Evolutionary conservation across 768 basidiomycete genomes (phyloP).

Genomic region (Megacollybia marginata): DNA sequence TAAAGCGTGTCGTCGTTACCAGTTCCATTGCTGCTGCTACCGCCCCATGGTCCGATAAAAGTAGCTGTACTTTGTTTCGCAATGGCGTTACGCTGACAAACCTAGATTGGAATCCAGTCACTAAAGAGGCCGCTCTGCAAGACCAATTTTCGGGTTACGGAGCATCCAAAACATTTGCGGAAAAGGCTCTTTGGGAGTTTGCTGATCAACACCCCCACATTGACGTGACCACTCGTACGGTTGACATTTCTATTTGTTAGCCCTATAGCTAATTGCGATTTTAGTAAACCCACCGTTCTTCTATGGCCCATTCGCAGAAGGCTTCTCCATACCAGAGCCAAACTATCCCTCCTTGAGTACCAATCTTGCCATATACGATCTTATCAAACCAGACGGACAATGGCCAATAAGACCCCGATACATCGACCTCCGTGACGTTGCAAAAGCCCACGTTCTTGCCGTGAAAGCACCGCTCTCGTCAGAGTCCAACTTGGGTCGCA

Average conservation of each 20-base stretch:
- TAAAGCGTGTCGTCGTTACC: too few species aligned
- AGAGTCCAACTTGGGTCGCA: too few species aligned
- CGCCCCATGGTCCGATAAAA: too few species aligned
- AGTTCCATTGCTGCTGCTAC: too few species aligned
- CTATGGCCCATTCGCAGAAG: background rate
- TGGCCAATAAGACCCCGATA: background rate
- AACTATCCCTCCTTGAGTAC: background rate
- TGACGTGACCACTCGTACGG: background rate
- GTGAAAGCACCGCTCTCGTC: too few species aligned
- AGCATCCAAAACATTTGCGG: slow-evolving; percentile 3
- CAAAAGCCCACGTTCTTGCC: background rate
- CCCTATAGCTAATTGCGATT: background rate
- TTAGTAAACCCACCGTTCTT: background rate
- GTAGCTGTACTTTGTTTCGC: too few species aligned
- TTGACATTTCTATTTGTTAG: slow-evolving; percentile 3
- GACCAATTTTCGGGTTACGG: background rate
- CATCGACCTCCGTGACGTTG: background rate
- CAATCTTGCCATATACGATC: too few species aligned
- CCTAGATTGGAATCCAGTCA: slow-evolving; percentile 6
- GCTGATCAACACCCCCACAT: too few species aligned
- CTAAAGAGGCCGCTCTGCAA: too few species aligned
- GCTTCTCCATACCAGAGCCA: background rate
- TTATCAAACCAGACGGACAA: background rate
- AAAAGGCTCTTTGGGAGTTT: slow-evolving; percentile 4
- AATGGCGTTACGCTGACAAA: too few species aligned